phyloP scores from a whole-genome alignment of 805 yeast genomes.

The Candida loeiensis region DNA sequence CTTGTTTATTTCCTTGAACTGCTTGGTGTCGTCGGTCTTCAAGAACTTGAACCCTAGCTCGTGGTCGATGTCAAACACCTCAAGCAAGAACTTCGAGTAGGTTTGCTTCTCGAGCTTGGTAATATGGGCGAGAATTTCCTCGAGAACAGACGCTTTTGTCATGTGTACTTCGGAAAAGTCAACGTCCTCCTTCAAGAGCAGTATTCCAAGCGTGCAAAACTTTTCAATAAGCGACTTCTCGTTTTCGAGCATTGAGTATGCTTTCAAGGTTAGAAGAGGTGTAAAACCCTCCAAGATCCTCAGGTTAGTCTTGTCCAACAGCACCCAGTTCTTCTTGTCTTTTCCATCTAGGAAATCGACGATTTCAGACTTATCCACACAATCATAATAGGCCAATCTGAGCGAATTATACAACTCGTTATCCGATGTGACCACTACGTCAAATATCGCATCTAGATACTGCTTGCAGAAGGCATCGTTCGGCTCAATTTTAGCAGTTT shows the following conservation, averaged over 20 bases:
- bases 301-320: background rate
- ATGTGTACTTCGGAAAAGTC: no score
- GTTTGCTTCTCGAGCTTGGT: slow-evolving; percentile 17
- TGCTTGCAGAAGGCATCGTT: slow-evolving; percentile 1
- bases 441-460: slow-evolving; percentile 10
- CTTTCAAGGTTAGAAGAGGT: background rate
- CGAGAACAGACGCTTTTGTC: no score
- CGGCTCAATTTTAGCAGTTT: background rate
- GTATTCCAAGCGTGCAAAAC: slow-evolving; percentile 7
- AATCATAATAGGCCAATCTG: slow-evolving; percentile 3
- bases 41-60: slow-evolving; percentile 29
- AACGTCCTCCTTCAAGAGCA: slow-evolving; percentile 3
- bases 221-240: slow-evolving; percentile 4
- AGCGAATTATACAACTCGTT: background rate
- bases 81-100: slow-evolving; percentile 31
- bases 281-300: slow-evolving; percentile 7
- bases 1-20: slow-evolving; percentile 25
- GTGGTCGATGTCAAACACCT: slow-evolving; percentile 27
- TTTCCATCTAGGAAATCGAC: slow-evolving; percentile 8
- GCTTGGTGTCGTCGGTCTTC: slow-evolving; percentile 24
- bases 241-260: background rate
- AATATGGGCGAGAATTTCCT: slow-evolving; percentile 12
- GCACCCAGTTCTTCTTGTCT: slow-evolving; percentile 12
- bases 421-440: background rate
- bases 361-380: background rate